Evolutionary conservation across 805 yeast genomes (phyloP).

Genomic region (Saccharomycopsis fibuligera): DNA sequence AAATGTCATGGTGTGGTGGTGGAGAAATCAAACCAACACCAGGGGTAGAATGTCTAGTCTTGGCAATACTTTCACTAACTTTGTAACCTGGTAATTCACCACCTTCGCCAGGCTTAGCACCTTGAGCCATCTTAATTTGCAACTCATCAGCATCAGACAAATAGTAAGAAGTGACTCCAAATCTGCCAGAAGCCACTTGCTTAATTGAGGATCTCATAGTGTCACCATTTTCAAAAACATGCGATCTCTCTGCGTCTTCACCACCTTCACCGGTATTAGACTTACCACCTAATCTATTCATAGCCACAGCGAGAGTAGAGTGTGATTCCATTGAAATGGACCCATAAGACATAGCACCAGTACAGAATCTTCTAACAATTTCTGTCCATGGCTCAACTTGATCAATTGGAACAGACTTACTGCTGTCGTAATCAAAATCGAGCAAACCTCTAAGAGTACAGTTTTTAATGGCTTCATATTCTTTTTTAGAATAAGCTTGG

Average conservation of each 20-base stretch:
- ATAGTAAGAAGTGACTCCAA: conserved; percentile 94
- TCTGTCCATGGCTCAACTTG: conserved; percentile 99
- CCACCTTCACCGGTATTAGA: conserved; percentile 99
- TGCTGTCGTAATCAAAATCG: conserved; percentile 74
- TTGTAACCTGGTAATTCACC: conserved; percentile 97
- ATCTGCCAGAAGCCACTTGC: conserved; percentile 96
- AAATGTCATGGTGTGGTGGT: conserved; percentile 98
- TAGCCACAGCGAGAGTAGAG: conserved; percentile 95
- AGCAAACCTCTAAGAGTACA: conserved; percentile 93
- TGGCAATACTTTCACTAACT: conserved; percentile 82
- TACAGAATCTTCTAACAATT: conserved; percentile 91
- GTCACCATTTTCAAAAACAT: conserved; percentile 78
- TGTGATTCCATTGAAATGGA: conserved; percentile 98
- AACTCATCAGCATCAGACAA: conserved; percentile 95
- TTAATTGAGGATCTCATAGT: conserved; percentile 98
- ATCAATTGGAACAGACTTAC: conserved; percentile 81
- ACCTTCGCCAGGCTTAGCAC: conserved; percentile 99
- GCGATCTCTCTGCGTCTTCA: conserved; percentile 89
- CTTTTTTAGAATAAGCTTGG: conserved; percentile 82
- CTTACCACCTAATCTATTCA: conserved; percentile 97
- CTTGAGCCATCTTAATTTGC: conserved; percentile 98
- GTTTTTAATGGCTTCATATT: conserved; percentile 82
- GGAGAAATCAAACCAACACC: conserved; percentile 97
- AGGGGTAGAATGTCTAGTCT: conserved; percentile 93
- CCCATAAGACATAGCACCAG: conserved; percentile 99